Evolutionary conservation across 1,284 basidiomycete species (phyloP).

Genomic region (Moesziomyces parantarcticus): DNA sequence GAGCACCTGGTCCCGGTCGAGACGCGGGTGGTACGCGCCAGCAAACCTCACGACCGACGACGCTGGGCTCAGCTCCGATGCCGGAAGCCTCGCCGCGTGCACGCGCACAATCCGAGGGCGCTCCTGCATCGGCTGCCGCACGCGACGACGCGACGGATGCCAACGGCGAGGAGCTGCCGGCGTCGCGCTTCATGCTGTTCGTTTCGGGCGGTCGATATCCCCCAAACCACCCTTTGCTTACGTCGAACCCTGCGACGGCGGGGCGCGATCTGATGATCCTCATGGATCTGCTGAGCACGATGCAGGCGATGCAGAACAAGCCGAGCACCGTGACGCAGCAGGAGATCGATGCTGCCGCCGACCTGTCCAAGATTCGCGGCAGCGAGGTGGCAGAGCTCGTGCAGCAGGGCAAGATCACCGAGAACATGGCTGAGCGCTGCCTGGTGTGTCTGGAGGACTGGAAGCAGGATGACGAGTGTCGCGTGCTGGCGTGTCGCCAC

Average conservation of each 20-base stretch:
- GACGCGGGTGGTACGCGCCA: conserved; percentile 26
- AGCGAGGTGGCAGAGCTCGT: conserved; percentile 37
- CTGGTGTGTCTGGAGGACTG: conserved; percentile 65
- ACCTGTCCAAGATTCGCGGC: conserved; percentile 45
- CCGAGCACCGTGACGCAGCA: conserved; percentile 55
- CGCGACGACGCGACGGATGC: conserved; percentile 3
- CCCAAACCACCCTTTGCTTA: conserved; percentile 60
- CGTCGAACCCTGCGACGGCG: conserved; percentile 52
- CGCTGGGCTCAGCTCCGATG: conserved; percentile 18
- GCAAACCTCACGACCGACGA: conserved; percentile 37
- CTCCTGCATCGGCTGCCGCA: background rate
- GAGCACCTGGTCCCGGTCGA: conserved; percentile 21
- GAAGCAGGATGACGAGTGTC: conserved; percentile 58
- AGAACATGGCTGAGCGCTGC: conserved; percentile 63
- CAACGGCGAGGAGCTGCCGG: conserved; percentile 25
- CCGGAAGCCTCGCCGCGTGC: conserved; percentile 10
- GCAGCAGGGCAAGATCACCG: conserved; percentile 50
- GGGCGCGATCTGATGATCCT: conserved; percentile 65
- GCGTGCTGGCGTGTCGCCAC: conserved; percentile 59
- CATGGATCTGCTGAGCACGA: conserved; percentile 63
- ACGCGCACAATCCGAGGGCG: conserved; percentile 21
- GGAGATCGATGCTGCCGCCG: conserved; percentile 56
- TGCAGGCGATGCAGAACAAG: conserved; percentile 57
- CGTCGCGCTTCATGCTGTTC: conserved; percentile 64
- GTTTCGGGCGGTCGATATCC: conserved; percentile 64